phyloP scores from a whole-genome alignment of 176 grass and related monocot genomes.

The Tuctoria greenei region DNA sequence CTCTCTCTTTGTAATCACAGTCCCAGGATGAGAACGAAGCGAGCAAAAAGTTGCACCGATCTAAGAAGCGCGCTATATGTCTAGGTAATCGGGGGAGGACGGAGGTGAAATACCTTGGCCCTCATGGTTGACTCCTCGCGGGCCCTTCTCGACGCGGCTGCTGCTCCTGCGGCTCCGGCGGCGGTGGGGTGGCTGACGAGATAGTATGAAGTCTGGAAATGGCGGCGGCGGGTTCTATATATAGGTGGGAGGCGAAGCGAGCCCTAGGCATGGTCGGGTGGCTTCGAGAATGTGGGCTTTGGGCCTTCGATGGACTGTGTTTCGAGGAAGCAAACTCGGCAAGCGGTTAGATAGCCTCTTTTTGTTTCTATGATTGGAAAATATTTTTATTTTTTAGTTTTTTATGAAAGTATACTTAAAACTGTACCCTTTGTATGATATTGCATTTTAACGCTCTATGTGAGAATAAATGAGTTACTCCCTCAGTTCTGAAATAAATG shows the following conservation, averaged over 20 bases:
- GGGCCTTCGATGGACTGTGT: background rate
- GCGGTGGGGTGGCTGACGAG: background rate
- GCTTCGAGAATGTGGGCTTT: slow-evolving; percentile 26
- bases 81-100: background rate
- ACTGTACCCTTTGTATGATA: too few relatives aligned
- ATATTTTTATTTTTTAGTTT: too few relatives aligned
- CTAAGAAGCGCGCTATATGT: background rate
- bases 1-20: slow-evolving; percentile 60
- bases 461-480: too few relatives aligned
- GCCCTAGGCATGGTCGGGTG: slow-evolving; percentile 31
- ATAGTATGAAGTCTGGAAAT: background rate
- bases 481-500: too few relatives aligned
- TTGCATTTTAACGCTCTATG: too few relatives aligned
- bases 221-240: slow-evolving; percentile 6
- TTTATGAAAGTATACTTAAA: too few relatives aligned
- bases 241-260: slow-evolving; percentile 24
- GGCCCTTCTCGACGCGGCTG: slow-evolving; percentile 25
- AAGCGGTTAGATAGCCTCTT: too few relatives aligned
- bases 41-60: background rate
- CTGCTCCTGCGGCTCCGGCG: slow-evolving; percentile 2
- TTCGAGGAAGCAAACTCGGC: background rate
- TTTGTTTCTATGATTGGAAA: too few relatives aligned
- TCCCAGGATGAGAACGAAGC: slow-evolving; percentile 5
- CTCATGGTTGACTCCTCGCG: slow-evolving; percentile 50
- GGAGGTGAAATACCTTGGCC: slow-evolving; percentile 51